phyloP scores from a whole-genome alignment of 257 asterid species.

The Nicotiana undulata region DNA sequence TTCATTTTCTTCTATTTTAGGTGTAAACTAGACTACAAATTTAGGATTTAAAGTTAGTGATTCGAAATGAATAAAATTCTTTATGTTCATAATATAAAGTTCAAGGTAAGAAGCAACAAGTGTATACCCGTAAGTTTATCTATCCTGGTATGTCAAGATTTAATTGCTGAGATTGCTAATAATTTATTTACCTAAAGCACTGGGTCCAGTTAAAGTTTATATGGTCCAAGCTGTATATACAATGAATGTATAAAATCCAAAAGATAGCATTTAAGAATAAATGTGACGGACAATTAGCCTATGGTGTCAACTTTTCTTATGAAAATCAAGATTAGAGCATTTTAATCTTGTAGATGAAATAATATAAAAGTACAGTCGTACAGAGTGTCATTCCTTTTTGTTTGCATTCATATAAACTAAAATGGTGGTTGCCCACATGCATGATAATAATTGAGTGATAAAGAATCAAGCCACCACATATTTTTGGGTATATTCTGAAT shows the following conservation, averaged over 20 bases:
- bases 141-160: neutral
- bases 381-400: slow-evolving; percentile 12
- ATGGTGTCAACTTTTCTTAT: neutral
- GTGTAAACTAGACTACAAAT: too few species aligned
- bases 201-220: neutral
- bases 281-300: neutral
- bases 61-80: neutral
- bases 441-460: neutral
- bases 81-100: neutral
- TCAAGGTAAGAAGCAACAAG: neutral
- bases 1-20: neutral
- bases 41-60: too few species aligned
- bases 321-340: neutral
- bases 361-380: neutral
- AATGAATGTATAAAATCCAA: neutral
- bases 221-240: neutral
- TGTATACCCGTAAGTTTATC: too few species aligned
- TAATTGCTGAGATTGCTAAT: neutral
- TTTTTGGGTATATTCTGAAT: neutral
- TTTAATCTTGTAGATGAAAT: neutral
- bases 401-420: neutral
- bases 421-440: neutral
- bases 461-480: neutral
- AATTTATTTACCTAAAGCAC: neutral
- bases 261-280: neutral